These are phyloP conservation scores for Ceratocystis smalleyi DNA, from an alignment of 2,329 filamentous ascomycete genomes.

Conservation along the genomic window DNA sequence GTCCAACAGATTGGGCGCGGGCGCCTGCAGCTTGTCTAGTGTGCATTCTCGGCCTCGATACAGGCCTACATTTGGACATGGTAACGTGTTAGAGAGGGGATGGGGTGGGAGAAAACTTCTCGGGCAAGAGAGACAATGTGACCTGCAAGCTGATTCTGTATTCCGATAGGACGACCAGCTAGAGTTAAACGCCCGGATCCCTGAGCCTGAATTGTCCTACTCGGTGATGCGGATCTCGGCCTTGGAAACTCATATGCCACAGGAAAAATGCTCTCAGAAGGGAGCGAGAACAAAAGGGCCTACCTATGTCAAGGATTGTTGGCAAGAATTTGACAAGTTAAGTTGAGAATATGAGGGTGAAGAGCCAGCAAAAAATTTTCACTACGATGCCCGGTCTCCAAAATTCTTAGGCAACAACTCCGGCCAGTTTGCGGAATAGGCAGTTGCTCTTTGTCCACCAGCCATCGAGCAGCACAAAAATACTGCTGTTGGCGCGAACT, in stretches of 20 bases:
- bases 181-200: constrained; percentile 10
- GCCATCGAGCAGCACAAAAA: neutral
- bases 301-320: neutral
- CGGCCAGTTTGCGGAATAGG: neutral
- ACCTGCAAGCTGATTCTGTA: neutral
- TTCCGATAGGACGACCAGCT: constrained; percentile 4
- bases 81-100: neutral
- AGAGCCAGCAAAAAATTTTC: too few species aligned
- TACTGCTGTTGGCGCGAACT: neutral
- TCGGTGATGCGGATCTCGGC: neutral
- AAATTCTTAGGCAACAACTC: neutral
- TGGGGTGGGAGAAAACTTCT: neutral
- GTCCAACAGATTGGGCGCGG: neutral
- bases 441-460: neutral
- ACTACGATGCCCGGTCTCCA: neutral
- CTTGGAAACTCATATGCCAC: neutral
- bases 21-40: neutral
- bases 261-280: neutral
- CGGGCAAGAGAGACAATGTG: neutral
- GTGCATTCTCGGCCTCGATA: constrained; percentile 4
- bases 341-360: too few species aligned
- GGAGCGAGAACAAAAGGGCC: neutral
- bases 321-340: too few species aligned
- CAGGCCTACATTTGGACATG: neutral
- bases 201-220: neutral